Evolutionary conservation across 2,329 filamentous ascomycete genomes (phyloP).

Genomic region (Rhynchosporium agropyri): DNA sequence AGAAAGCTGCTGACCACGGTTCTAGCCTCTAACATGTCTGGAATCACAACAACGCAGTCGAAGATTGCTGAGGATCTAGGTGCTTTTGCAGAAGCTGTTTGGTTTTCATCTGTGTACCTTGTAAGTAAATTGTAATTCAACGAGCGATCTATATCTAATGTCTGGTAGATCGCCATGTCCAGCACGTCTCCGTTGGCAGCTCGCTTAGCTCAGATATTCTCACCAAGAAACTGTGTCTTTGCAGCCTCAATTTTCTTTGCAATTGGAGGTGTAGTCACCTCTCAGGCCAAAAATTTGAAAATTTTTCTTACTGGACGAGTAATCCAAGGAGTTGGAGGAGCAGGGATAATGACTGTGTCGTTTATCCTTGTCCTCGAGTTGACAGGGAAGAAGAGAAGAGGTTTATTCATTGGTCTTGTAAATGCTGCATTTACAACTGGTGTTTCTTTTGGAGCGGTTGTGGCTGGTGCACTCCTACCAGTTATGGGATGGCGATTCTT

Average conservation of each 20-base stretch:
- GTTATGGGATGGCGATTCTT: slow-evolving; percentile 72
- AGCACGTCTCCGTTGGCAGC: slow-evolving; percentile 70
- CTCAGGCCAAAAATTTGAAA: slow-evolving; percentile 58
- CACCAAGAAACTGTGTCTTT: slow-evolving; percentile 66
- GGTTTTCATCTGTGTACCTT: slow-evolving; percentile 81
- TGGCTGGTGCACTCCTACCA: slow-evolving; percentile 67
- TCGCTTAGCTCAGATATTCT: slow-evolving; percentile 74
- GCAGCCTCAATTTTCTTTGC: slow-evolving; percentile 61
- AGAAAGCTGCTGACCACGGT: slow-evolving; percentile 8
- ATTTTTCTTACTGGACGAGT: slow-evolving; percentile 70
- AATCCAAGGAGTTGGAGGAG: slow-evolving; percentile 68
- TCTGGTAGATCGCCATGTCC: slow-evolving; percentile 48
- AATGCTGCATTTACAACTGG: slow-evolving; percentile 75
- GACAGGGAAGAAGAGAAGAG: slow-evolving; percentile 65
- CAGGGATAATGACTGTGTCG: slow-evolving; percentile 71
- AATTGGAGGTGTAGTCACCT: slow-evolving; percentile 65
- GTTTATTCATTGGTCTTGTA: slow-evolving; percentile 72
- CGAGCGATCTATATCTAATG: background rate
- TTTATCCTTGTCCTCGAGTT: slow-evolving; percentile 79
- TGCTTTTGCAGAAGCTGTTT: slow-evolving; percentile 72
- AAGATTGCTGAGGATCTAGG: slow-evolving; percentile 74
- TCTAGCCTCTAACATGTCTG: slow-evolving; percentile 68
- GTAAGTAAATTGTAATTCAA: slow-evolving; percentile 37
- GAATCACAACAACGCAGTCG: slow-evolving; percentile 80
- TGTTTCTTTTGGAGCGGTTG: slow-evolving; percentile 70